Evolutionary conservation across 1,139 yeast genomes (phyloP), one percentile per base, ranked within the genome.

Genomic region (Protomyces gravidus): DNA sequence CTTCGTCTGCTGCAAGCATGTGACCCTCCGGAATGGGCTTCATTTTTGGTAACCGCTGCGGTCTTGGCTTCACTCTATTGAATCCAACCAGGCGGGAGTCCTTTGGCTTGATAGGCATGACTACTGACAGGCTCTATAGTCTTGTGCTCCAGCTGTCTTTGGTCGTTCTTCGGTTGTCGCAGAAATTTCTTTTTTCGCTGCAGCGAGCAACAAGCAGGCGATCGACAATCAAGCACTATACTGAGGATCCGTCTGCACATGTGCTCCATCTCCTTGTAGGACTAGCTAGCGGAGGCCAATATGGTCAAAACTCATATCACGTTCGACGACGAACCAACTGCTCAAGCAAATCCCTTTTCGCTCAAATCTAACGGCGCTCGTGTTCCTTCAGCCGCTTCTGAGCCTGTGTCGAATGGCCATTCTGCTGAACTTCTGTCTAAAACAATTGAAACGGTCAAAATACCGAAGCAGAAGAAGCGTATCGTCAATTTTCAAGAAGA

Each of bases 251-350:
- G n/a, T n/a, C 36, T 30, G 36, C 11, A 13, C 36, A 30, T 30
- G 36, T 30, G 15, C 15, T 30, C 36, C 36, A 30, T 30, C 36
- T 15, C 23, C 42, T 36, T 36, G 23, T 36, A 36, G 19, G n/a
- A 13, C 7, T 30, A 30, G 36, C 36, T 30, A 15, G n/a, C n/a
- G n/a, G 19, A 36, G 42, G 23, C 42, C 42, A 36, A 15, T 17
- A 53, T 53, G 58, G 58, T 53, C 36, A 53, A 53, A n/a, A 50
- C 47, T 13, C 58, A 53, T 46, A n/a, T 46, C 47, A 45, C 47
- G n/a, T 53, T 53, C 36, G 58, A 53, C 32, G 58, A 45, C n/a
- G 45, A 47, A 15, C 42, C 21, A 9, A 15, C 7, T 15, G 19
- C 21, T n/a, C 42, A n/a, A 5, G 42, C 17, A 15, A 52, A 52